These are phyloP conservation scores for Pseudogymnoascus sp. DNA, from an alignment of 2,329 filamentous ascomycete species.

Conservation along the genomic window DNA sequence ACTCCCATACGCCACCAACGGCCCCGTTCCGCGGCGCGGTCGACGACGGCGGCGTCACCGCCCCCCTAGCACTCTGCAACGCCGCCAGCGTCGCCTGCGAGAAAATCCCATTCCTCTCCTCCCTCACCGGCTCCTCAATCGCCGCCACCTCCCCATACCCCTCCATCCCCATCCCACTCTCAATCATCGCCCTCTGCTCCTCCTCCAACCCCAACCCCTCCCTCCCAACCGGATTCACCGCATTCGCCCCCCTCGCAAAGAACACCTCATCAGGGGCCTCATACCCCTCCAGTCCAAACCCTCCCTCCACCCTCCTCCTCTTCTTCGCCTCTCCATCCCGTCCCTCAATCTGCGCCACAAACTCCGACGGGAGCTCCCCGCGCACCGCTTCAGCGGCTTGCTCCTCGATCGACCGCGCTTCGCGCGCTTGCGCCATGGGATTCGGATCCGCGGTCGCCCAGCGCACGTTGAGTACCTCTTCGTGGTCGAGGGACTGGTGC, in stretches of 20 bases:
- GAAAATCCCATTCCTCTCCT: conserved; percentile 58
- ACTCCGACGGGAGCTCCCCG: conserved; percentile 78
- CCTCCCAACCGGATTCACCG: conserved; percentile 53
- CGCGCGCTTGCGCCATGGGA: conserved; percentile 85
- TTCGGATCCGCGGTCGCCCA: conserved; percentile 98
- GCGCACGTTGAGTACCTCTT: conserved; percentile 87
- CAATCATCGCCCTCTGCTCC: conserved; percentile 52
- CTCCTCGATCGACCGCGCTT: conserved; percentile 83
- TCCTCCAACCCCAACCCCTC: conserved; percentile 58
- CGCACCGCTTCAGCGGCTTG: conserved; percentile 93
- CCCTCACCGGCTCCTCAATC: conserved; percentile 31
- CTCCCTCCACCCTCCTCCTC: conserved; percentile 80
- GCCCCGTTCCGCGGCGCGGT: conserved; percentile 55
- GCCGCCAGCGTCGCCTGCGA: conserved; percentile 77
- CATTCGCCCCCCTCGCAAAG: conserved; percentile 72
- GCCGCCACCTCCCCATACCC: conserved; percentile 40
- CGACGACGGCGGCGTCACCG: conserved; percentile 43
- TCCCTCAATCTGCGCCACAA: conserved; percentile 89
- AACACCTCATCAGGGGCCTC: conserved; percentile 92
- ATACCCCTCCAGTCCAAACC: conserved; percentile 83
- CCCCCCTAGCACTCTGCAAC: conserved; percentile 53
- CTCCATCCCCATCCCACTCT: conserved; percentile 45
- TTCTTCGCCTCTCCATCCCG: conserved; percentile 82
- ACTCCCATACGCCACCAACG: conserved; percentile 83
- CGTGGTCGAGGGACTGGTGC: conserved; percentile 84